Evolutionary conservation across 116 monocot species (phyloP).

Genomic region (Papilionanthe hybrid): DNA sequence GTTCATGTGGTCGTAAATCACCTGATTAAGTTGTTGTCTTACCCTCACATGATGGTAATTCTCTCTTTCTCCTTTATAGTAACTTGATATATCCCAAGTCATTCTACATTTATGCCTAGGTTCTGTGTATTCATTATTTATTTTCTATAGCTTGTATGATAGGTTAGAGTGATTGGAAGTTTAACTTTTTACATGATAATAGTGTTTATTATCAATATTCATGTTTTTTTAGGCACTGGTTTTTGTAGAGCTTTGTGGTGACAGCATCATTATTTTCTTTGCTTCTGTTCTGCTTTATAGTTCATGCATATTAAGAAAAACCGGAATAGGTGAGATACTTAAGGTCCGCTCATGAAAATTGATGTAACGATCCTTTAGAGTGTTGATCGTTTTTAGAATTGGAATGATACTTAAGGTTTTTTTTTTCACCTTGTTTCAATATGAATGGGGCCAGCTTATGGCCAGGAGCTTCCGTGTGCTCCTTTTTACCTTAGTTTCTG

Average conservation of each 20-base stretch:
- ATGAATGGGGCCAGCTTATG: not conserved
- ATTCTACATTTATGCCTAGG: not conserved
- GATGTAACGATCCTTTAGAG: not conserved
- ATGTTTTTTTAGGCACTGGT: not conserved
- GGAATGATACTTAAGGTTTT: not conserved
- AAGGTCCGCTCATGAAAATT: not conserved
- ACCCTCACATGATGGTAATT: constrained; percentile 85
- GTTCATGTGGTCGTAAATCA: constrained; percentile 34
- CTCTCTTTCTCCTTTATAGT: not conserved
- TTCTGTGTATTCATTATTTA: not conserved
- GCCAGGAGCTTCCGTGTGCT: not conserved
- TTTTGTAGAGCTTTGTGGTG: not conserved
- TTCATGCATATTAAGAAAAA: not conserved
- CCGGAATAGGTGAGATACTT: not conserved
- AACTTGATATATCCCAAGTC: not conserved
- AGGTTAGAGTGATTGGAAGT: not conserved
- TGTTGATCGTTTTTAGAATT: not conserved
- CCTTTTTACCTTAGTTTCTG: not conserved
- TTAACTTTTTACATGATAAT: not conserved
- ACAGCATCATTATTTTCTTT: not conserved
- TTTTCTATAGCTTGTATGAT: not conserved
- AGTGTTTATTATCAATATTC: not conserved
- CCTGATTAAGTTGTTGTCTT: constrained; percentile 59
- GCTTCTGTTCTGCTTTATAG: not conserved
- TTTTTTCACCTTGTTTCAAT: not conserved